Evolutionary conservation across 805 yeast species (phyloP), one percentile per base, ranked within the genome.

Genomic region (Yarrowia bubula): DNA sequence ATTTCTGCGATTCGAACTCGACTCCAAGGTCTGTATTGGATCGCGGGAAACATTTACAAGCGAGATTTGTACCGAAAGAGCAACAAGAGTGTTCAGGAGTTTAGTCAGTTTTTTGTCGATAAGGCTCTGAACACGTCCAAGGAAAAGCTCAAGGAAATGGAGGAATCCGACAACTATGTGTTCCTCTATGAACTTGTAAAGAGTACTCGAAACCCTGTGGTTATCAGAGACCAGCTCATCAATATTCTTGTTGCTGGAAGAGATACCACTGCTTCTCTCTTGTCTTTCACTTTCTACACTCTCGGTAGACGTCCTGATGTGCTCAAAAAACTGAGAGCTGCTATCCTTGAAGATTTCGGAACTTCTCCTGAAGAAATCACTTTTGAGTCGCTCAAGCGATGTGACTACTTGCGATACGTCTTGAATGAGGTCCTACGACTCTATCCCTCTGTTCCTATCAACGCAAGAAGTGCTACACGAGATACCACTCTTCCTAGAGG

Each of bases 191-290:
- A 81, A 69, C 76, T 83, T 67, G 81, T 76, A 58, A 79, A 80
- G 72, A 80, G 80, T 70, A 81, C 84, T 8, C 76, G 79, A 63
- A 80, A 83, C 69, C 81, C 83, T n/a, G 73, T 67, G 60, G 75
- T 77, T 15, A 78, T 83, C 66, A 75, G 85, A 58, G 84, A 81
- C 70, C 85, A 83, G 72, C 75, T 81, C 50, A 74, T 83, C 71
- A 82, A 81, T 69, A 79, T 83, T 65, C 75, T 83, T 65, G 71
- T 82, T 15, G 86, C 86, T 10, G 85, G 85, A 31, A 76, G 86
- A 69, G 86, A 83, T 69, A 83, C 86, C 47, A 83, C 86, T 10
- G 85, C 85, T 8, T 79, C 81, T 3, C 72, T 81, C 41, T 76
- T 83, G 62, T 77, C 83, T 10, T 81, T 77, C 70, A 70, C 78